A percentile compares a stretch with the other conserved stretches of the same genome.
Conservation (phyloP, 257 asterid genomes). For the Gardenia jasminoides region DNA sequence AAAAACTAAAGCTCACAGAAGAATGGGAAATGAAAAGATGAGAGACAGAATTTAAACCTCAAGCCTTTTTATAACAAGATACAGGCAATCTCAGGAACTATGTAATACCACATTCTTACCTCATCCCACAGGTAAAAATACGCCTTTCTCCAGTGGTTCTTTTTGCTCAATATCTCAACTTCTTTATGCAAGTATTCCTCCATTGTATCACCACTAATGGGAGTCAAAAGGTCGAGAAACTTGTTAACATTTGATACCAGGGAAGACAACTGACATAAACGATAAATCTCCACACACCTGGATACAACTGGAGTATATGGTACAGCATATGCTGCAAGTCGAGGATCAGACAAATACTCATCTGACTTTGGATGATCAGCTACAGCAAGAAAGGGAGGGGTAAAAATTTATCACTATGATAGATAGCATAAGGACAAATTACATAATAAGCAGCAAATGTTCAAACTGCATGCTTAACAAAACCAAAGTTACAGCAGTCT, state of each 20-base stretch:
- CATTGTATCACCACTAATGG: constrained; percentile 64
- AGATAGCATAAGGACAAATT: neutral
- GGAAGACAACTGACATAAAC: constrained; percentile 21
- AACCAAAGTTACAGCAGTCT: neutral
- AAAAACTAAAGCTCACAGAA: neutral
- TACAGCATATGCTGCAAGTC: constrained; percentile 98
- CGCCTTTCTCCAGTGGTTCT: constrained; percentile 91
- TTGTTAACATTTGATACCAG: constrained; percentile 32
- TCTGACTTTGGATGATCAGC: constrained; percentile 99
- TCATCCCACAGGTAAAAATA: constrained; percentile 99
- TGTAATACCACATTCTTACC: constrained; percentile 45
- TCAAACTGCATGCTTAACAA: neutral
- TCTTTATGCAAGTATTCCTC: constrained; percentile 75
- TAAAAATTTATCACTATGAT: constrained; percentile 10
- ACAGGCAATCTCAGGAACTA: constrained; percentile 17
- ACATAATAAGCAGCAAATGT: neutral
- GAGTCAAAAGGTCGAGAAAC: constrained; percentile 41
- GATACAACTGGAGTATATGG: constrained; percentile 76
- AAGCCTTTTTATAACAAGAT: constrained; percentile 16
- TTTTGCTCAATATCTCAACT: constrained; percentile 81
- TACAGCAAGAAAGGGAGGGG: constrained; percentile 31
- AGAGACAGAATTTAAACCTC: neutral
- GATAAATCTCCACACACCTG: constrained; percentile 43
- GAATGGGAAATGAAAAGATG: neutral
- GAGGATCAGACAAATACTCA: constrained; percentile 89